These are phyloP conservation scores for Penicillium nucicola DNA, from an alignment of 495 filamentous ascomycete genomes.

Conservation along the genomic window DNA sequence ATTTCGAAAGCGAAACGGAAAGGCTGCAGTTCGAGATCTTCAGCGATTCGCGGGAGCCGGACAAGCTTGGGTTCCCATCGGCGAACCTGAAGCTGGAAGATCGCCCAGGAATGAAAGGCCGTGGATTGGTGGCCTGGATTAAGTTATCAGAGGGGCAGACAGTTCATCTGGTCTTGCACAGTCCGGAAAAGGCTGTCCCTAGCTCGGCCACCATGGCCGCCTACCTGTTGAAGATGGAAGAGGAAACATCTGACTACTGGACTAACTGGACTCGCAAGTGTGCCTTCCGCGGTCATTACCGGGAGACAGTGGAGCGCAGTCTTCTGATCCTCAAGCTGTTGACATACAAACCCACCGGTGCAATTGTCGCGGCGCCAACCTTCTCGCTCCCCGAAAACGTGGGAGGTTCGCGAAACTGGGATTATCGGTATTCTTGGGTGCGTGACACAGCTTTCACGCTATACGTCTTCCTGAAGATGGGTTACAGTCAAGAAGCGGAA, in stretches of 20 bases:
- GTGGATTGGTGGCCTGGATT: slow-evolving; percentile 57
- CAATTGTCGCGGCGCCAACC: slow-evolving; percentile 54
- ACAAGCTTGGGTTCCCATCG: slow-evolving; percentile 40
- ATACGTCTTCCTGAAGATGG: slow-evolving; percentile 70
- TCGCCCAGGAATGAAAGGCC: slow-evolving; percentile 49
- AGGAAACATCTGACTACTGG: slow-evolving; percentile 65
- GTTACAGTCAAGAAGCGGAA: slow-evolving; percentile 70
- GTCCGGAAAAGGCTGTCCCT: slow-evolving; percentile 34
- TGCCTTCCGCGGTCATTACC: slow-evolving; percentile 66
- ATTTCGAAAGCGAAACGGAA: slow-evolving; percentile 54
- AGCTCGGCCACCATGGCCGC: slow-evolving; percentile 49
- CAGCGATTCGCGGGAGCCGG: slow-evolving; percentile 54
- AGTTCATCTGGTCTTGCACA: slow-evolving; percentile 62
- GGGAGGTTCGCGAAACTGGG: slow-evolving; percentile 71
- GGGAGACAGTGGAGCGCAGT: slow-evolving; percentile 64
- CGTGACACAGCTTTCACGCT: slow-evolving; percentile 72
- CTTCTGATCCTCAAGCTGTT: slow-evolving; percentile 70
- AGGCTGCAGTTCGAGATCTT: slow-evolving; percentile 64
- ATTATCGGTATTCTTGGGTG: slow-evolving; percentile 74
- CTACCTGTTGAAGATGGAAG: slow-evolving; percentile 56
- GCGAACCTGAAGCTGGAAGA: slow-evolving; percentile 52
- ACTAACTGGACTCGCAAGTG: slow-evolving; percentile 66
- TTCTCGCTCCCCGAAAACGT: slow-evolving; percentile 73
- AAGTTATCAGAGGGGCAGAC: slow-evolving; percentile 61
- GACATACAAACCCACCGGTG: slow-evolving; percentile 61